These are phyloP conservation scores for Salvia rosmarinus DNA, from an alignment of 257 asterid genomes.

Conservation along the genomic window DNA sequence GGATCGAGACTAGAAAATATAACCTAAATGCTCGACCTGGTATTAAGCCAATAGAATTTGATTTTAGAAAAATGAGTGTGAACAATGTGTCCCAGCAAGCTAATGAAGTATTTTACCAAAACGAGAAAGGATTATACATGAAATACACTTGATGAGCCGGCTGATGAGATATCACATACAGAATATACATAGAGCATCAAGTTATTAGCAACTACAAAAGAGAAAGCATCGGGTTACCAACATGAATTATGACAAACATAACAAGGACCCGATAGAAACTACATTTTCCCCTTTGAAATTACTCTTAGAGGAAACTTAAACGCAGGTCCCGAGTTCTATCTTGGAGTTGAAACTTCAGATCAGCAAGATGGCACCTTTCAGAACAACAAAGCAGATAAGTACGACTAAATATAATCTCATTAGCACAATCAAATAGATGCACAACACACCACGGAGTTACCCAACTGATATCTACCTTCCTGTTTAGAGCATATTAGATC, in stretches of 20 bases:
- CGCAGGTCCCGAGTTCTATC: constrained; percentile 46
- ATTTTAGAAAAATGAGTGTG: too few relatives aligned
- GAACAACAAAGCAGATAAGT: constrained; percentile 35
- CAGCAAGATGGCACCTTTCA: constrained; percentile 49
- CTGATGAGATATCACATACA: too few relatives aligned
- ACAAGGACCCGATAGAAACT: constrained; percentile 34
- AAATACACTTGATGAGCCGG: too few relatives aligned
- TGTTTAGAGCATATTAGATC: too few relatives aligned
- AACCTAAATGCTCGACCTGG: too few relatives aligned
- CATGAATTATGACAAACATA: constrained; percentile 31
- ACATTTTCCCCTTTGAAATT: constrained; percentile 39
- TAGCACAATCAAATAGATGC: constrained; percentile 11
- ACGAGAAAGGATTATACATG: too few relatives aligned
- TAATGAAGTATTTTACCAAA: too few relatives aligned
- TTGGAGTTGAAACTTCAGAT: constrained; percentile 39
- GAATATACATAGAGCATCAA: too few relatives aligned
- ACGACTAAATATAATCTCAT: constrained; percentile 30
- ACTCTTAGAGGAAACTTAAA: constrained; percentile 47
- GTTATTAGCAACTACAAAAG: constrained; percentile 2
- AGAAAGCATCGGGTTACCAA: constrained; percentile 24
- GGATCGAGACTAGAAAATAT: too few relatives aligned
- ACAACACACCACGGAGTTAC: background rate
- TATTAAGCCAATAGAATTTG: too few relatives aligned
- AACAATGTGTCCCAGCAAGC: too few relatives aligned
- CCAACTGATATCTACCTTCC: background rate